These are phyloP conservation scores for Diaporthe citrichinensis DNA, from an alignment of 2,329 filamentous ascomycete genomes.

Conservation along the genomic window DNA sequence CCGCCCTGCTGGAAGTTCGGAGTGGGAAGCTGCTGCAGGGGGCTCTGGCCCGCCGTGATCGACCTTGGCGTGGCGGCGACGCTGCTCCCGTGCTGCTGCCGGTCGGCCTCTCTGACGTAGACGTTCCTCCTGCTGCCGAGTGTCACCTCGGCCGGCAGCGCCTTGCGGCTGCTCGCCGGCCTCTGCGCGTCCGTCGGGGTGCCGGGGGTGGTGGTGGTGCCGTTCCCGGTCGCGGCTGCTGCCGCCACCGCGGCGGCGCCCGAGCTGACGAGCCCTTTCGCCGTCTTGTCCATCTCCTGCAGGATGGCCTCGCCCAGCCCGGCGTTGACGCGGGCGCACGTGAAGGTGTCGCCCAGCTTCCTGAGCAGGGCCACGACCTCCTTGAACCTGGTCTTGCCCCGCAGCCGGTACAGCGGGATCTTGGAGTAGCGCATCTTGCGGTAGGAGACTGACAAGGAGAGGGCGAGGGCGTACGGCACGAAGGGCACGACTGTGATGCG, in stretches of 20 bases:
- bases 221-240: slow-evolving; percentile 38
- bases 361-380: slow-evolving; percentile 68
- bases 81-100: neutral
- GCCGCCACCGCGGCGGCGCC: slow-evolving; percentile 40
- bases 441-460: slow-evolving; percentile 74
- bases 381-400: slow-evolving; percentile 69
- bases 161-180: slow-evolving; percentile 41
- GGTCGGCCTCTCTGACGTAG: neutral
- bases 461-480: slow-evolving; percentile 72
- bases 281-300: slow-evolving; percentile 69
- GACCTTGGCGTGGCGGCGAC: neutral
- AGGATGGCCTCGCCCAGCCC: slow-evolving; percentile 68
- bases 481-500: slow-evolving; percentile 69
- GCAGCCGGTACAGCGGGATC: slow-evolving; percentile 69
- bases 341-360: slow-evolving; percentile 69
- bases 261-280: slow-evolving; percentile 54
- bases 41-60: slow-evolving; percentile 1
- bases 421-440: slow-evolving; percentile 74
- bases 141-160: slow-evolving; percentile 37
- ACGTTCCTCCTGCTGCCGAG: neutral
- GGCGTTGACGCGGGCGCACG: slow-evolving; percentile 68
- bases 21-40: neutral
- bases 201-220: neutral
- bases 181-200: neutral
- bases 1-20: neutral